Evolutionary conservation across 2,329 filamentous ascomycete species (phyloP).

Genomic region (Drechslerella coelobrocha): DNA sequence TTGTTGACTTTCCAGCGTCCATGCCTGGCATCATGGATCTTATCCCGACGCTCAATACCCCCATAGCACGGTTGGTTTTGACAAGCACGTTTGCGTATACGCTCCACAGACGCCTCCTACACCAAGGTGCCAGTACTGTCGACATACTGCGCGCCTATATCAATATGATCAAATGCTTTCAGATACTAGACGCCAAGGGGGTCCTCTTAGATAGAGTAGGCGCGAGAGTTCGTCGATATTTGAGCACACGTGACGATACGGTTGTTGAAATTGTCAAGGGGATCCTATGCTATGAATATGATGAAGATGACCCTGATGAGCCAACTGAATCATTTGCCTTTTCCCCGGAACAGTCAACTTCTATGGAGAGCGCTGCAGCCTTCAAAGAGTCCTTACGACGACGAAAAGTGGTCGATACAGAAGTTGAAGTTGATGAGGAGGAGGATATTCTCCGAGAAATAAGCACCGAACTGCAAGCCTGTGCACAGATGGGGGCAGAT

Average conservation of each 20-base stretch:
- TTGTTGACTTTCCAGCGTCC: slow-evolving; percentile 75
- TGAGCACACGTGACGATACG: slow-evolving; percentile 71
- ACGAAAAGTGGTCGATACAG: slow-evolving; percentile 25
- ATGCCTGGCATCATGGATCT: slow-evolving; percentile 73
- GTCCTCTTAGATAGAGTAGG: slow-evolving; percentile 72
- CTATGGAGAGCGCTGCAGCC: slow-evolving; percentile 1
- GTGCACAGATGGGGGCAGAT: slow-evolving; percentile 57
- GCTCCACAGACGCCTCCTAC: slow-evolving; percentile 71
- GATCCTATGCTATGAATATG: slow-evolving; percentile 61
- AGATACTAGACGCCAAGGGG: slow-evolving; percentile 69
- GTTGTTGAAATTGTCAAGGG: slow-evolving; percentile 71
- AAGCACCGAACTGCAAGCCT: slow-evolving; percentile 43
- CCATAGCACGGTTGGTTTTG: slow-evolving; percentile 66
- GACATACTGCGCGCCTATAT: slow-evolving; percentile 74
- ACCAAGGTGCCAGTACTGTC: slow-evolving; percentile 72
- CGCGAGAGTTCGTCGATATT: slow-evolving; percentile 68
- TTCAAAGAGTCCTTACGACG: slow-evolving; percentile 39
- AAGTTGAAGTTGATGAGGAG: slow-evolving; percentile 25
- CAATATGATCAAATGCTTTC: slow-evolving; percentile 70
- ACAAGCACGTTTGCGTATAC: slow-evolving; percentile 73
- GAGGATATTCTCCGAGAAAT: slow-evolving; percentile 47
- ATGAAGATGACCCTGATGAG: slow-evolving; percentile 38
- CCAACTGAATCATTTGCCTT: neutral
- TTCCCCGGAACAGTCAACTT: neutral
- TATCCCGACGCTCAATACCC: slow-evolving; percentile 52